Conservation (phyloP, 352 stramenopile species). For the Pythium myriotylum region DNA sequence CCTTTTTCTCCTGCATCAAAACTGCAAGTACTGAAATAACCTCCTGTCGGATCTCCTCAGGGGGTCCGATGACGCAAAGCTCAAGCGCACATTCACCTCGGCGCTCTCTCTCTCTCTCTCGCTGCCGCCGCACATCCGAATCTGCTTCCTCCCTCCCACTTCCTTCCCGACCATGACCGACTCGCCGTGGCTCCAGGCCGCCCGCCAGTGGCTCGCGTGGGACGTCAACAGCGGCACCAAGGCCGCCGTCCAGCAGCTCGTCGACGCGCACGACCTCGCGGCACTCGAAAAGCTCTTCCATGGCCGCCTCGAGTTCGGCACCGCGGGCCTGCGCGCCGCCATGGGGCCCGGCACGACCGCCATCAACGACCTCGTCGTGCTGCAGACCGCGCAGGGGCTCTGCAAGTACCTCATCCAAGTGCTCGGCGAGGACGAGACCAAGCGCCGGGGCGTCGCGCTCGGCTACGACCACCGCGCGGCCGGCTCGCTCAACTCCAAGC, state of each 20-base stretch:
- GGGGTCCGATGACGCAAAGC: slow-evolving; percentile 16
- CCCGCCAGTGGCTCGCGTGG: slow-evolving; percentile 82
- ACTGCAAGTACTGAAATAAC: slow-evolving; percentile 29
- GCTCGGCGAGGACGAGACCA: slow-evolving; percentile 68
- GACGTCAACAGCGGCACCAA: slow-evolving; percentile 86
- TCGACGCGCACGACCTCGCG: slow-evolving; percentile 52
- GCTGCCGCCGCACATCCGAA: neutral
- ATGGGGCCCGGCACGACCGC: slow-evolving; percentile 88
- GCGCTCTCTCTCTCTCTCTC: slow-evolving; percentile 4
- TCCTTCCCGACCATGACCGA: neutral
- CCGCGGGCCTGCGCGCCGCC: slow-evolving; percentile 84
- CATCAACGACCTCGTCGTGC: slow-evolving; percentile 94
- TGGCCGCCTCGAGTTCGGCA: slow-evolving; percentile 91
- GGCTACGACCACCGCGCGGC: slow-evolving; percentile 90
- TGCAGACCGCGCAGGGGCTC: slow-evolving; percentile 93
- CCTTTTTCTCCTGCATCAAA: neutral
- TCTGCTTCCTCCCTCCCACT: neutral
- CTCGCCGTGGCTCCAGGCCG: slow-evolving; percentile 51
- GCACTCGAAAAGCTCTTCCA: slow-evolving; percentile 75
- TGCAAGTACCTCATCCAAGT: slow-evolving; percentile 80
- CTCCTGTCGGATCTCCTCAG: neutral
- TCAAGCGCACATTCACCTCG: slow-evolving; percentile 17
- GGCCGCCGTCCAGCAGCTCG: slow-evolving; percentile 57
- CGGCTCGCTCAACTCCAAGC: slow-evolving; percentile 81
- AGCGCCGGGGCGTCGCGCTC: slow-evolving; percentile 83